Conservation (phyloP, 2,329 filamentous ascomycete species). For the Penicillium oxalicum region DNA sequence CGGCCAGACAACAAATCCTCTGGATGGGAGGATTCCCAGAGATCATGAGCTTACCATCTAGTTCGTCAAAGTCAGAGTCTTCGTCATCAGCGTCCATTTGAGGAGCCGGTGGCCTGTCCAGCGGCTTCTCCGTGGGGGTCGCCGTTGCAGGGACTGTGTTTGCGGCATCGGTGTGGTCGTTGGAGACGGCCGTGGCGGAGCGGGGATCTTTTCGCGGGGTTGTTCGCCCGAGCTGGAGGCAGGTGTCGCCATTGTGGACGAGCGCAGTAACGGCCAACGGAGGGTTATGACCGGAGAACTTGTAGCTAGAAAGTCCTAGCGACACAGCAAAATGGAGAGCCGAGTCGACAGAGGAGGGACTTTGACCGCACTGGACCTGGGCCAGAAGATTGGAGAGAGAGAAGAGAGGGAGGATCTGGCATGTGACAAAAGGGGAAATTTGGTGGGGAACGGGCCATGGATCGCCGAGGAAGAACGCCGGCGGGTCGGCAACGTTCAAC, state of each 20-base stretch:
- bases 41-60: conserved; percentile 66
- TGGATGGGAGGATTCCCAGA: neutral
- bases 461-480: conserved; percentile 17
- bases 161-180: neutral
- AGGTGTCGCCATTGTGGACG: neutral
- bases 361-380: neutral
- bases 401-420: conserved; percentile 4
- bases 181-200: neutral
- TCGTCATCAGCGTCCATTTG: conserved; percentile 54
- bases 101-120: conserved; percentile 1
- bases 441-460: conserved; percentile 25
- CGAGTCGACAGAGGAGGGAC: neutral
- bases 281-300: neutral
- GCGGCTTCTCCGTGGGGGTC: conserved; percentile 5
- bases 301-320: neutral
- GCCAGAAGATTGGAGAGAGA: neutral
- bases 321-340: neutral
- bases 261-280: neutral
- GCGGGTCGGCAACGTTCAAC: conserved; percentile 3
- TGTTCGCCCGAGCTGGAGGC: conserved; percentile 1
- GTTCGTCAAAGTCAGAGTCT: conserved; percentile 89
- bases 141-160: neutral
- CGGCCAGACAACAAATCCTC: neutral
- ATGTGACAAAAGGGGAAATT: conserved; percentile 21
- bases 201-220: neutral